Evolutionary conservation across 345 rosid species (phyloP), one percentile per base, ranked within the genome.

Genomic region (Triadica sebifera): DNA sequence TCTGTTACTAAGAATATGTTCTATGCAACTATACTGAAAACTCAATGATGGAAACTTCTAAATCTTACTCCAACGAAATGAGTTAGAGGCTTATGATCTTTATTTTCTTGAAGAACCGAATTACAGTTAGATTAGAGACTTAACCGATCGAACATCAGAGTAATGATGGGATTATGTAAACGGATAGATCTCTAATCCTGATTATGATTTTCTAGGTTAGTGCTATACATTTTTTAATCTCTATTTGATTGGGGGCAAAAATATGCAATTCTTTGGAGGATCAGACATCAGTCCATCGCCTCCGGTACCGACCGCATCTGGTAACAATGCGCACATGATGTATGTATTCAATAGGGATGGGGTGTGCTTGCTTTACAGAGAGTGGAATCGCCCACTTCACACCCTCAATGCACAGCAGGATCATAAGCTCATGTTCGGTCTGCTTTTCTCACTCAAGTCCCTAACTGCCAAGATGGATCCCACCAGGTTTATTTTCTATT

Each of bases 371-470:
- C 86, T 91, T 22, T 96, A 90, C 87, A 81, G 92, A 78, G 97
- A 96, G 79, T 91, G 97, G 96, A 85, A 89, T 71, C 93, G 97
- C 2, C 90, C 95, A 13, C 97, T 93, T 74, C 94, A 85, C 65
- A 90, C 99, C 43, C 91, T 93, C 6, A 88, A 87, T 65, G 81
- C 91, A 12, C 97, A 89, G 75, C 97, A 89, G 83, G 99, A 96
- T 73, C 98, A 87, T 75, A 91, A 91, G 84, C 99, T 95, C 80
- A 93, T 95, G 96, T 95, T 90, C 50, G 99, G 99, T 67, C 89
- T 93, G 65, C 99, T 95, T 81, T 95, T 93, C 93, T 93, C 98
- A 5, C 99, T 93, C 85, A 95, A 95, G 82, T 95, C 99, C 13
- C 85, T 95, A 66, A 86, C 98, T 17, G 96, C 96, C 41, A 95